Conservation (phyloP, 345 rosid species). For the Boechera retrofracta region DNA sequence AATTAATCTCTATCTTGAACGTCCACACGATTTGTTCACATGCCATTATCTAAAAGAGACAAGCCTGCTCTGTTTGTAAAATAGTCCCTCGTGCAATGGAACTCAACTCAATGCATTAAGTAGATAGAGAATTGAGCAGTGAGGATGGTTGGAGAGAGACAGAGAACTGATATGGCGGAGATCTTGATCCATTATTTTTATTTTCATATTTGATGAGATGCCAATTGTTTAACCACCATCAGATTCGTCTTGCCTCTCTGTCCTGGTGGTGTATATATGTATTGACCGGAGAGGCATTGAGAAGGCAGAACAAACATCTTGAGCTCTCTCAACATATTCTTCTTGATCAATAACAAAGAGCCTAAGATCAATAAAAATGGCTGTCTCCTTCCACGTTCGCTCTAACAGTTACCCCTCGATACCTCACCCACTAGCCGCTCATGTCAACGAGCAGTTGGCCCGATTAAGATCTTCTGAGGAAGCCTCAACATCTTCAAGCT, state of each 20-base stretch:
- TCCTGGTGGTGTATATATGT: conserved; percentile 22
- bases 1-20: no score
- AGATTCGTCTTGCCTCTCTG: conserved; percentile 14
- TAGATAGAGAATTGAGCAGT: conserved; percentile 5
- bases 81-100: neutral
- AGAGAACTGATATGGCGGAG: conserved; percentile 24
- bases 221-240: neutral
- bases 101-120: conserved; percentile 15
- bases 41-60: neutral
- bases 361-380: conserved; percentile 23
- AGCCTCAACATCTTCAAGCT: conserved; percentile 44
- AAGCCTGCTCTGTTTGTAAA: conserved; percentile 20
- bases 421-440: conserved; percentile 34
- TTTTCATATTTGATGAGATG: neutral
- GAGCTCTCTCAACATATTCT: conserved; percentile 12
- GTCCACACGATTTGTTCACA: no score
- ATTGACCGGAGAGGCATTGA: conserved; percentile 14
- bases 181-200: conserved; percentile 14
- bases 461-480: conserved; percentile 40
- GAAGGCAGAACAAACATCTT: conserved; percentile 33
- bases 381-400: conserved; percentile 37
- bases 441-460: conserved; percentile 46
- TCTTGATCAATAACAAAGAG: conserved; percentile 19
- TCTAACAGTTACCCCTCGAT: conserved; percentile 51
- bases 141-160: conserved; percentile 18